Evolutionary conservation across 208 protist genomes (phyloP).

Genomic region (Chromosphaera perkinsii): DNA sequence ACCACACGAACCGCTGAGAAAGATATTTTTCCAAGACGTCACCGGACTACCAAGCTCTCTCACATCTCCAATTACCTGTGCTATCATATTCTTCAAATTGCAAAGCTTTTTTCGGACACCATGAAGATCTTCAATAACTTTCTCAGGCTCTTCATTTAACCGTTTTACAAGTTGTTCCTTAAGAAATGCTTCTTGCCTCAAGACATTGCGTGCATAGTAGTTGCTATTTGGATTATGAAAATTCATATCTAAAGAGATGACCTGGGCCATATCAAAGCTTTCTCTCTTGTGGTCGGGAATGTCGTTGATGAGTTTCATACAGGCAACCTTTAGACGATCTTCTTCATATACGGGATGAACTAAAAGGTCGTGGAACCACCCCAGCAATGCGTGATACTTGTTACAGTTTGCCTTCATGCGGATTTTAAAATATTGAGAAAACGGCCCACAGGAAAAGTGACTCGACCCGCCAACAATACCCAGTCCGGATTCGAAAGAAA

Average conservation of each 20-base stretch:
- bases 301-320: constrained; percentile 1
- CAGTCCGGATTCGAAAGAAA: neutral
- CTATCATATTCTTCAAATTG: no score
- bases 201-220: neutral
- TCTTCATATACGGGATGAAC: neutral
- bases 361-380: constrained; percentile 10
- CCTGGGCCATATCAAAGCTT: neutral
- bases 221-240: neutral
- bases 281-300: constrained; percentile 8
- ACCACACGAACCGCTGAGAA: no score
- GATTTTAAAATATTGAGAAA: neutral
- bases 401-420: neutral
- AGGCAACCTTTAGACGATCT: constrained; percentile 3
- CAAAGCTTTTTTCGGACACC: no score
- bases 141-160: no score
- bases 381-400: neutral
- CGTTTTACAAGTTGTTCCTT: no score
- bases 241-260: neutral
- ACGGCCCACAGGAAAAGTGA: neutral
- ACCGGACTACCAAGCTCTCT: no score
- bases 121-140: constrained; percentile 5
- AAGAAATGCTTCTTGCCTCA: neutral
- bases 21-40: no score
- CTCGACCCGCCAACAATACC: neutral
- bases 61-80: no score